Conservation (phyloP, 495 filamentous ascomycete species). For the Penicillium antarcticum region DNA sequence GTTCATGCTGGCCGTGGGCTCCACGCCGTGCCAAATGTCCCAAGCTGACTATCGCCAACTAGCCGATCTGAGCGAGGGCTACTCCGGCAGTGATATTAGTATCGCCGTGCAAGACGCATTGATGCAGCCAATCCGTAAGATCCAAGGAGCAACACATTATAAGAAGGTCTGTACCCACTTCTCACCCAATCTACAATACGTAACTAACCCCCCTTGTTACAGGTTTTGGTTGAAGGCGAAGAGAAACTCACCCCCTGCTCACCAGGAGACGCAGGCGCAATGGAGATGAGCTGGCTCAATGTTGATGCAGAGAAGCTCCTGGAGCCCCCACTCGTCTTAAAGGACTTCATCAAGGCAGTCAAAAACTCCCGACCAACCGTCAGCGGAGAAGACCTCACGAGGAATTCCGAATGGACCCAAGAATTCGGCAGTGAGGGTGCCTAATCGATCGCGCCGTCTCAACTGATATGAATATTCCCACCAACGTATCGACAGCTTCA, state of each 20-base stretch:
- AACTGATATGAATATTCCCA: not conserved
- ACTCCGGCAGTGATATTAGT: slow-evolving; percentile 92
- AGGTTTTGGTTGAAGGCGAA: slow-evolving; percentile 70
- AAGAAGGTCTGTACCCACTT: slow-evolving; percentile 64
- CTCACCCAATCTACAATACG: not conserved
- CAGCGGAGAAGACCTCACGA: slow-evolving; percentile 73
- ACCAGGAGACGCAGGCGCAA: slow-evolving; percentile 78
- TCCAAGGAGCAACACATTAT: slow-evolving; percentile 98
- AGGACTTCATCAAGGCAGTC: slow-evolving; percentile 93
- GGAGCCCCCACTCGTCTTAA: slow-evolving; percentile 80
- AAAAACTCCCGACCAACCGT: slow-evolving; percentile 86
- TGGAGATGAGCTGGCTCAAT: slow-evolving; percentile 91
- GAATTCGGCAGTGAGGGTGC: slow-evolving; percentile 96
- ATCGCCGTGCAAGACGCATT: slow-evolving; percentile 96
- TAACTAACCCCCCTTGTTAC: slow-evolving; percentile 5
- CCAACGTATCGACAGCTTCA: not conserved
- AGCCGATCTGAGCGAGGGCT: slow-evolving; percentile 81
- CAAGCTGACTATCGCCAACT: slow-evolving; percentile 73
- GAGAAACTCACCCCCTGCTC: slow-evolving; percentile 89
- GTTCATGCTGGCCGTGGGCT: slow-evolving; percentile 92
- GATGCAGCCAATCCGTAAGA: slow-evolving; percentile 97
- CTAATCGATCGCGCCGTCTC: slow-evolving; percentile 22
- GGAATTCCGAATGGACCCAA: slow-evolving; percentile 89
- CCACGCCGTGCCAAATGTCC: slow-evolving; percentile 82
- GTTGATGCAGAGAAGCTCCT: slow-evolving; percentile 77